Evolutionary conservation across 192 early-diverging fungal species (phyloP).

Genomic region (Coemansia sp.): DNA sequence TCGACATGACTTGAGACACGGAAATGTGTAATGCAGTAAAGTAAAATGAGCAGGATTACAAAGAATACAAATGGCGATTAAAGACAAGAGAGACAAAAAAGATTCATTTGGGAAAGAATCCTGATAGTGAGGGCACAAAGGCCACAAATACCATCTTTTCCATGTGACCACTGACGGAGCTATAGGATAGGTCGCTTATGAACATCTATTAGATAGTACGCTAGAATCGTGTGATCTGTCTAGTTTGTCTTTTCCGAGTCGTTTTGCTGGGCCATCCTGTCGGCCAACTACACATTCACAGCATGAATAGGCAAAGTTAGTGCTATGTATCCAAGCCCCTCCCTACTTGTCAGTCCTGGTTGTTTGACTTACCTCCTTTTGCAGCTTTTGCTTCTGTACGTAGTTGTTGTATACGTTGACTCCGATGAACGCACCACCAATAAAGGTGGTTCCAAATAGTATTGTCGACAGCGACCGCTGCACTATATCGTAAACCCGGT

Average conservation of each 20-base stretch:
- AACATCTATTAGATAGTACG: background rate
- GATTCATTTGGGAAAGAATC: background rate
- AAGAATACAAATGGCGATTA: background rate
- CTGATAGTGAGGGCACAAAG: background rate
- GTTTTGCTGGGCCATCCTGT: background rate
- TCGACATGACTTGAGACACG: conserved; percentile 18
- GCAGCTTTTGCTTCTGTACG: conserved; percentile 42
- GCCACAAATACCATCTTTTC: background rate
- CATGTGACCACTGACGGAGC: background rate
- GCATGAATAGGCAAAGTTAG: background rate
- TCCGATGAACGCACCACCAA: conserved; percentile 30
- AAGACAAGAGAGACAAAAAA: background rate
- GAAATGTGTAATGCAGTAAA: background rate
- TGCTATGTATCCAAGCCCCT: background rate
- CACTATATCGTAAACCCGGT: conserved; percentile 44
- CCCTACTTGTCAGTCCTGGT: background rate
- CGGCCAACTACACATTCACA: background rate
- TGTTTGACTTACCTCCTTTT: conserved; percentile 22
- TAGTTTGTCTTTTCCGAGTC: background rate
- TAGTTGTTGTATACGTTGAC: conserved; percentile 49
- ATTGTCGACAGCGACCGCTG: conserved; percentile 25
- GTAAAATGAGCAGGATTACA: background rate
- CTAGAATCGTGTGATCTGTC: background rate
- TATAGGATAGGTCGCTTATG: too few relatives aligned
- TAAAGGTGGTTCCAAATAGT: conserved; percentile 31